Evolutionary conservation across 2,329 filamentous ascomycete species (phyloP).

Genomic region (Coleophoma cylindrospora): DNA sequence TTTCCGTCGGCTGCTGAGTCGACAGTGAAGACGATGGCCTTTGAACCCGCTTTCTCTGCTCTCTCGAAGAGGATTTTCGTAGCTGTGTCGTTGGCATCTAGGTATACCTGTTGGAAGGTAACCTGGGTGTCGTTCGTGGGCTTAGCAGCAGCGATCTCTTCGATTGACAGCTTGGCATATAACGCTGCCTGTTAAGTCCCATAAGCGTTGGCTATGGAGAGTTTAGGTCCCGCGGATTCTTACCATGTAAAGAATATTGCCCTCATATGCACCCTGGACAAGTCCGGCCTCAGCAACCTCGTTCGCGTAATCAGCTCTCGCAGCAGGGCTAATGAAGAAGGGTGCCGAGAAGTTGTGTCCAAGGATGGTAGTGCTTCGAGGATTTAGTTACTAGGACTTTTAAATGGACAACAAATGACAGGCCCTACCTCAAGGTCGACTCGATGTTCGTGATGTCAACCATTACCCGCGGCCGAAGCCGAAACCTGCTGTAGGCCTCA

Average conservation of each 20-base stretch:
- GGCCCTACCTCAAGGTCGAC: conserved; percentile 28
- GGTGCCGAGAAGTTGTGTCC: conserved; percentile 30
- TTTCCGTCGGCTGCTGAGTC: conserved; percentile 17
- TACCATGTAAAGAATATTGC: conserved; percentile 10
- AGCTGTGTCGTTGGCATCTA: conserved; percentile 6
- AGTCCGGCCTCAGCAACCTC: conserved; percentile 29
- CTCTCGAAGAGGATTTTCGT: conserved; percentile 9
- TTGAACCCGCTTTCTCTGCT: conserved; percentile 15
- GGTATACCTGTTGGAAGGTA: conserved; percentile 16
- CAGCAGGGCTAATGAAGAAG: conserved; percentile 31
- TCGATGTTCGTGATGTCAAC: conserved; percentile 39
- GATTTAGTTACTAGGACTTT: too few relatives aligned
- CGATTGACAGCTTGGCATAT: conserved; percentile 5
- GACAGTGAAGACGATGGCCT: conserved; percentile 19
- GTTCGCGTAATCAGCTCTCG: conserved; percentile 26
- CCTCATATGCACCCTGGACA: conserved; percentile 26
- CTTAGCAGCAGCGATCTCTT: conserved; percentile 8
- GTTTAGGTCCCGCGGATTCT: background rate
- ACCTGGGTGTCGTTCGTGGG: conserved; percentile 6
- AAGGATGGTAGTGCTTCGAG: conserved; percentile 15
- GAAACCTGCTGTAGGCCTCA: conserved; percentile 45
- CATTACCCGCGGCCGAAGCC: conserved; percentile 42
- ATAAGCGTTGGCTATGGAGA: background rate
- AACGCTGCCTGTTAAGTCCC: conserved; percentile 1
- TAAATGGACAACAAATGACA: background rate